Percentiles rank a stretch among this genome's conserved stretches.
Evolutionary conservation across 148 eudicot species (phyloP).

Genomic region (Silene uniflora): DNA sequence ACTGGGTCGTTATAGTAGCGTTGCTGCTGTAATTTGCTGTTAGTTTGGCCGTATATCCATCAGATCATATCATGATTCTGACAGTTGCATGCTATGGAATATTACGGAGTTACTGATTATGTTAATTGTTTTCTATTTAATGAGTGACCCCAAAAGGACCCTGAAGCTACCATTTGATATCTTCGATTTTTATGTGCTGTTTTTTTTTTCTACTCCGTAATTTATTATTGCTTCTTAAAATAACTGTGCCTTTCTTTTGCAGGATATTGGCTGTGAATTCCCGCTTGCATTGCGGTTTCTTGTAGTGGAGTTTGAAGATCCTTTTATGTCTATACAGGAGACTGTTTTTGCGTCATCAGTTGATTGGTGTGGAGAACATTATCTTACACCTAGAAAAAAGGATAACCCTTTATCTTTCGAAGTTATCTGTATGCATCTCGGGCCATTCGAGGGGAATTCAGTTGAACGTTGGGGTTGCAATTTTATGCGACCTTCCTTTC

Average conservation of each 20-base stretch:
- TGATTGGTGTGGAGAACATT: conserved; percentile 72
- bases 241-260: background rate
- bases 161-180: background rate
- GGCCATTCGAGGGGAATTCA: conserved; percentile 30
- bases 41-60: background rate
- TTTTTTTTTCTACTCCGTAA: background rate
- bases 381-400: conserved; percentile 57
- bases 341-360: conserved; percentile 53
- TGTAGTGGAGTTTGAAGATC: conserved; percentile 60
- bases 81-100: background rate
- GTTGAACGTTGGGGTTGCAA: conserved; percentile 37
- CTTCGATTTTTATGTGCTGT: background rate
- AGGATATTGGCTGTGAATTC: conserved; percentile 30
- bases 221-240: background rate
- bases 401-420: conserved; percentile 24
- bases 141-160: too few species aligned
- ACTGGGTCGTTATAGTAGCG: too few species aligned
- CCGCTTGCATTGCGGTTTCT: conserved; percentile 33
- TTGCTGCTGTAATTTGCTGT: background rate
- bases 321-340: conserved; percentile 79
- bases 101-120: background rate
- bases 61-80: background rate
- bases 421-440: conserved; percentile 58
- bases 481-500: conserved; percentile 35
- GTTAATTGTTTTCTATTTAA: too few species aligned